Evolutionary conservation across 805 yeast species (phyloP), one percentile per base, ranked within the genome.

Genomic region (Candida krabiensis): DNA sequence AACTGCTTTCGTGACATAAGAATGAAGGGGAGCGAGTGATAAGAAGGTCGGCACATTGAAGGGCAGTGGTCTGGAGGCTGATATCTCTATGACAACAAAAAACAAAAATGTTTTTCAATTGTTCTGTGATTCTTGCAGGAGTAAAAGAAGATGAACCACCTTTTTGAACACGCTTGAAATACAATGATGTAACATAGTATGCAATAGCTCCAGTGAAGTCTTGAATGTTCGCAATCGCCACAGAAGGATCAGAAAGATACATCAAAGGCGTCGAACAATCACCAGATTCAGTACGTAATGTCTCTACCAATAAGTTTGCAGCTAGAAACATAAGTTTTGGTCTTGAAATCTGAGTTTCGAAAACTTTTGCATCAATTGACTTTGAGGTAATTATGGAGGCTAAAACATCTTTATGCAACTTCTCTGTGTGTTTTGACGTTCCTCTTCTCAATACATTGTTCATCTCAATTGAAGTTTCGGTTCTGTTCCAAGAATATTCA

Each of bases 361-460:
- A 47, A 2, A 56, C 54, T 15, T 45, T 44, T 4, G 58, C 52
- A 33, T 78, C 82, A 23, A 75, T 64, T 3, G 80, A 59, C 40
- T 75, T 80, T 23, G 76, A 65, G 28, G 72, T 73, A 22, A 78
- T 61, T 15, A 77, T 63, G 16, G 69, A 43, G 15, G 75, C 71
- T 37, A 85, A 65, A 17, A 75, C 72, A 36, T 74, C 81, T 40
- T 79, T 80, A 58, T 89, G 96, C 43, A 81, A 78, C 58, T 80
- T 85, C 33, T 85, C 80, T 43, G 86, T 86, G 40, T 79, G 80
- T 52, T 84, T 84, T 2, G 96, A 86, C 0, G 96, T 82, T 11
- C 96, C 96, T 44, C 98, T 75, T 56, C 95, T 77, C 37, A 93
- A 70, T 19, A 93, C 88, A 1, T 96, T 83, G 56, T 93, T 93